Evolutionary conservation across 2,329 filamentous ascomycete genomes (phyloP).

Genomic region (Colletotrichum shisoi): DNA sequence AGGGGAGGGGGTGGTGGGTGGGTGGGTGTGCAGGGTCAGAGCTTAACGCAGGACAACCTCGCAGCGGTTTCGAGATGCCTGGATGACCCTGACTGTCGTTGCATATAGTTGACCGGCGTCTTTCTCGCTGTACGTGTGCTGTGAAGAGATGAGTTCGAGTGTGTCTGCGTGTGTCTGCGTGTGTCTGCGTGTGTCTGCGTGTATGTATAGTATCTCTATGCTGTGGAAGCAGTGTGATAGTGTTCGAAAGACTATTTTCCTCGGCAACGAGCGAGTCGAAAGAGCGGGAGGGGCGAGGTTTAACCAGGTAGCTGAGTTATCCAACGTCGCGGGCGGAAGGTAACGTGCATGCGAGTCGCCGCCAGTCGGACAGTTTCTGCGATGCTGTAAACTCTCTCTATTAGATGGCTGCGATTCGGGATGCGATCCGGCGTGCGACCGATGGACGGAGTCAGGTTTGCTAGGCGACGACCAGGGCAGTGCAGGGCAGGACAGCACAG

Average conservation of each 20-base stretch:
- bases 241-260: constrained; percentile 14
- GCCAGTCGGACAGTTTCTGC: constrained; percentile 5
- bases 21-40: constrained; percentile 46
- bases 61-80: constrained; percentile 49
- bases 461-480: not conserved
- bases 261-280: constrained; percentile 24
- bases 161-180: too few relatives aligned
- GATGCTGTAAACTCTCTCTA: not conserved
- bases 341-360: not conserved
- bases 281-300: constrained; percentile 9
- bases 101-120: constrained; percentile 50
- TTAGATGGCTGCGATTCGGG: not conserved
- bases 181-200: not conserved
- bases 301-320: not conserved
- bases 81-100: constrained; percentile 58
- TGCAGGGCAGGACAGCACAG: not conserved
- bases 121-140: constrained; percentile 1
- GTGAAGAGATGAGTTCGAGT: too few relatives aligned
- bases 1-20: constrained; percentile 28
- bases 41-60: constrained; percentile 45
- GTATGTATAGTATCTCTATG: not conserved
- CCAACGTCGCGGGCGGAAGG: not conserved
- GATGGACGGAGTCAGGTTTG: constrained; percentile 14
- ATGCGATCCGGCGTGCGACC: constrained; percentile 9
- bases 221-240: too few relatives aligned